Evolutionary conservation across 2,329 filamentous ascomycete species (phyloP).

Genomic region (Penicillium occitanis): DNA sequence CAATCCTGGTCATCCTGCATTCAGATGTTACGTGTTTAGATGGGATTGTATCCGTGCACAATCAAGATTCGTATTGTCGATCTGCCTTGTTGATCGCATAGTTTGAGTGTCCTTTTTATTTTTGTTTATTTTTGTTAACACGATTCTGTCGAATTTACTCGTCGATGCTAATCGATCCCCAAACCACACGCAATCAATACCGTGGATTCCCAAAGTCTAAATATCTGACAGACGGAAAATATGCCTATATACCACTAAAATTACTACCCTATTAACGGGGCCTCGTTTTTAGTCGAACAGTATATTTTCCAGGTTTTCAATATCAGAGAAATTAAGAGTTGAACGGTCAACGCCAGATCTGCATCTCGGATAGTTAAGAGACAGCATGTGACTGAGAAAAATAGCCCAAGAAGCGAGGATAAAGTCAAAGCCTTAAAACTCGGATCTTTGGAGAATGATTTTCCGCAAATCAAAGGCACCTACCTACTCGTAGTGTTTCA

Average conservation of each 20-base stretch:
- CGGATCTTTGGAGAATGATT: background rate
- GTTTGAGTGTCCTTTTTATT: background rate
- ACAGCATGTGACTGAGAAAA: background rate
- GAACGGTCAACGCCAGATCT: background rate
- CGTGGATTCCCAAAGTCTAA: background rate
- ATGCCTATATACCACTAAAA: too few relatives aligned
- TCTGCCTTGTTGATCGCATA: background rate
- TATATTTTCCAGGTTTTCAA: too few relatives aligned
- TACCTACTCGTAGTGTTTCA: background rate
- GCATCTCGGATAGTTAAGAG: background rate
- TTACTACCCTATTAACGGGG: too few relatives aligned
- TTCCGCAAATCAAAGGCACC: background rate
- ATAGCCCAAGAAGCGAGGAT: background rate
- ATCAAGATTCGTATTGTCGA: background rate
- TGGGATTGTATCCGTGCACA: background rate
- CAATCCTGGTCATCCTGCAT: background rate
- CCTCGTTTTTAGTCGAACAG: too few relatives aligned
- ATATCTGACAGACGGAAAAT: too few relatives aligned
- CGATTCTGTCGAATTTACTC: background rate
- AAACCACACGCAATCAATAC: background rate
- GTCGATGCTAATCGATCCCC: background rate
- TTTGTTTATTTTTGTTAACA: background rate
- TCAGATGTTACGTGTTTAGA: background rate
- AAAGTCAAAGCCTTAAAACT: background rate
- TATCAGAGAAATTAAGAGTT: background rate